Evolutionary conservation across 2,329 filamentous ascomycete genomes (phyloP), one percentile per base, ranked within the genome.

Genomic region (Decorospora gaudefroyi): DNA sequence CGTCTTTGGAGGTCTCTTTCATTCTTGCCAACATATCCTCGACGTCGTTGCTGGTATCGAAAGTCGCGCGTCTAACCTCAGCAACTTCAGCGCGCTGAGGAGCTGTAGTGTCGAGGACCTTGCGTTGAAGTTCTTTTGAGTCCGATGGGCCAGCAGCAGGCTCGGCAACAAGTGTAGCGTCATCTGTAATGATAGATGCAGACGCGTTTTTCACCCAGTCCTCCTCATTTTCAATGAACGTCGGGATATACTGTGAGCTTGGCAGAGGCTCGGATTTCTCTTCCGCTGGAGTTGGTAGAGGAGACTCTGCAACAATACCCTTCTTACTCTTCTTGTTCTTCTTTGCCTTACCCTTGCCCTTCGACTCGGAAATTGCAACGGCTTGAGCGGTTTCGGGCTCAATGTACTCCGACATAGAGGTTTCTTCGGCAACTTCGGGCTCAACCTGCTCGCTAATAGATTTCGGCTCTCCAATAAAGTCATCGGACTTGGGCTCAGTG

Each of bases 121-220:
- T 68, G 38, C 65, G 56, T 4, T 46, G 54, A 23, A 55, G 36
- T n/a, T 58, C 57, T 31, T 67, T 69, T 4, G 29, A 26, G 19
- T 17, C 36, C 3, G 40, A 41, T n/a, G 54, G 40, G 6, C 41
- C 46, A 23, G 48, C 22, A 15, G 37, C 38, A 2, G 59, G 50
- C 9, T 68, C 64, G 21, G 59, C 65, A 11, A 69, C 58, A 27
- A 69, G 60, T 2, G 64, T 68, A 37, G 59, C 61, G 28, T 65
- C 64, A 35, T 68, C 64, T 1, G 61, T 63, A 34, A 60, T 42
- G 12, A 58, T 26, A 1, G 62, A 63, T 22, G 58, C 61, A 1
- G 55, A 42, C 4, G 49, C 56, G 22, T 60, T 56, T 35, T 61
- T 59, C 3, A 33, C 46, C 65, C 65, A 69, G 3, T 64, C 61